Conservation (phyloP, 371 early-diverging fungal genomes). For the Dentiscutata heterogama region DNA sequence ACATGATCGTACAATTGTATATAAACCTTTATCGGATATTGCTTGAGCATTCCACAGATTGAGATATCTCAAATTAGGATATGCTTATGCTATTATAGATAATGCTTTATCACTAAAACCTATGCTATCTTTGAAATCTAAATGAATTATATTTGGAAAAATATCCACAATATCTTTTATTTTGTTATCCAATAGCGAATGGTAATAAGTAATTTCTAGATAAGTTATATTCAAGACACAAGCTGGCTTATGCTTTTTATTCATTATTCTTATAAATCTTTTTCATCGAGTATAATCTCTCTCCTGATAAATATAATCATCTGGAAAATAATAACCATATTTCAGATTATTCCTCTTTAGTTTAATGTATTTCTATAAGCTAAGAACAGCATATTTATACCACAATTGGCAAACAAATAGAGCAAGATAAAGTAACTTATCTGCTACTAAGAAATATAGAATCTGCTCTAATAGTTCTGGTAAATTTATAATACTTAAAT, state of each 20-base stretch:
- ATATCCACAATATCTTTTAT: slow-evolving; percentile 32
- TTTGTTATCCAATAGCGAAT: slow-evolving; percentile 42
- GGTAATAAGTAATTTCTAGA: slow-evolving; percentile 27
- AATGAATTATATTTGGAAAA: slow-evolving; percentile 31
- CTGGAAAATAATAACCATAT: slow-evolving; percentile 36
- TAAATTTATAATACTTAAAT: slow-evolving; percentile 4
- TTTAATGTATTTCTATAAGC: slow-evolving; percentile 13
- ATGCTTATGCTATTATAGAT: slow-evolving; percentile 18
- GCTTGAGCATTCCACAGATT: slow-evolving; percentile 23
- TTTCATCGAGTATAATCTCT: slow-evolving; percentile 30
- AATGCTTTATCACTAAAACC: slow-evolving; percentile 35
- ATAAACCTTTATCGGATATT: slow-evolving; percentile 20
- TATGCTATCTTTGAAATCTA: too few relatives aligned
- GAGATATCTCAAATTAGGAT: slow-evolving; percentile 34
- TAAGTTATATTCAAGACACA: slow-evolving; percentile 3
- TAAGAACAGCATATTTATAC: slow-evolving; percentile 23
- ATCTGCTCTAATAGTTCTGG: slow-evolving; percentile 39
- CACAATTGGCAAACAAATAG: slow-evolving; percentile 23
- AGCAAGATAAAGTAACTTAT: slow-evolving; percentile 24
- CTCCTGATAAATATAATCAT: slow-evolving; percentile 18
- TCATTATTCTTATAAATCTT: slow-evolving; percentile 37
- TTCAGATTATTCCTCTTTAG: slow-evolving; percentile 5
- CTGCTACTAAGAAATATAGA: slow-evolving; percentile 32
- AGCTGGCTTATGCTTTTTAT: slow-evolving; percentile 12
- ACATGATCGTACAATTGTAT: slow-evolving; percentile 14